Conservation (phyloP, 148 eudicot species). For the Rhododendron ovatum region DNA sequence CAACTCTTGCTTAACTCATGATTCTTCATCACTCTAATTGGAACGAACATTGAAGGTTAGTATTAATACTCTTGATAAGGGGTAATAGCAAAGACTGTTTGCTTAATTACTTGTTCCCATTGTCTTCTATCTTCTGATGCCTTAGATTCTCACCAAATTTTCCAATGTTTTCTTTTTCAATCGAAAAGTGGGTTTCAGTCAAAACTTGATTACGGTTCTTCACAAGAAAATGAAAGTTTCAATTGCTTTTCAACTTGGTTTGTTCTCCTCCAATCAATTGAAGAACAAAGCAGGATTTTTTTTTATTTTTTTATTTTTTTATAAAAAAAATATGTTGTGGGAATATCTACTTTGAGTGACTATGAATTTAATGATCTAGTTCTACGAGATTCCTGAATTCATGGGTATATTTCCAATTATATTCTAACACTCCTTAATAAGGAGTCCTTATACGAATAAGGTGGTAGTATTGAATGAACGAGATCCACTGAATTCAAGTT, state of each 20-base stretch:
- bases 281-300: neutral
- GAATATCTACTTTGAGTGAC: neutral
- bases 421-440: neutral
- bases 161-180: neutral
- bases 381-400: constrained; percentile 12
- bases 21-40: neutral
- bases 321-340: neutral
- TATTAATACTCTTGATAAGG: neutral
- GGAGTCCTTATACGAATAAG: neutral
- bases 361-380: neutral
- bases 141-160: neutral
- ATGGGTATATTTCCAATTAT: neutral
- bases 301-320: too few relatives aligned
- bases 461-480: neutral
- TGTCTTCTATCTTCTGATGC: neutral
- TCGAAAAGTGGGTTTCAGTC: neutral
- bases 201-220: neutral
- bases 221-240: neutral
- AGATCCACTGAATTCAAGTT: constrained; percentile 6
- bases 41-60: neutral
- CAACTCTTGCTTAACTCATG: neutral
- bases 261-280: neutral
- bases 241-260: neutral
- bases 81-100: neutral
- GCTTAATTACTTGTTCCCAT: neutral